Conservation (phyloP, 164 flowering plant genomes). For the Stephania japonica region DNA sequence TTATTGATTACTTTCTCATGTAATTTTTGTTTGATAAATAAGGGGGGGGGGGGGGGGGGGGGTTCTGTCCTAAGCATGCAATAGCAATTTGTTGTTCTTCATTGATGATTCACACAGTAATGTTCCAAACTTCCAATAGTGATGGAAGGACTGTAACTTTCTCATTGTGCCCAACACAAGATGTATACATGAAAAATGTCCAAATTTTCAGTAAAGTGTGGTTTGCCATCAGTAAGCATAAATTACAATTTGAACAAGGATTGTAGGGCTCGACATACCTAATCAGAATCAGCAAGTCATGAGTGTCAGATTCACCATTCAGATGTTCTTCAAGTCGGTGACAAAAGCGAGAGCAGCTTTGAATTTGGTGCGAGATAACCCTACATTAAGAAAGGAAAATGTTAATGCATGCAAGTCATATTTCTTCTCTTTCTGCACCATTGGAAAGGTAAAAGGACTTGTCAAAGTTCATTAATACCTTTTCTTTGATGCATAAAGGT, state of each 20-base stretch:
- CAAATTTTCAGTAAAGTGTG: not conserved
- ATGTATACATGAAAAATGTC: not conserved
- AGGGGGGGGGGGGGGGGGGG: not conserved
- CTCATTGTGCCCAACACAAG: not conserved
- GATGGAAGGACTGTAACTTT: too few species aligned
- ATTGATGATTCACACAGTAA: too few species aligned
- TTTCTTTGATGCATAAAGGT: conserved; percentile 4
- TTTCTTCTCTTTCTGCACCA: not conserved
- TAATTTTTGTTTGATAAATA: not conserved
- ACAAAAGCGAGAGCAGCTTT: conserved; percentile 31
- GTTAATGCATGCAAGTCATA: not conserved
- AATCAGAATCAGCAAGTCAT: not conserved
- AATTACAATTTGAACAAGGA: not conserved
- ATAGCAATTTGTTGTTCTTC: too few species aligned
- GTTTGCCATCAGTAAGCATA: conserved; percentile 1
- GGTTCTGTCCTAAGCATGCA: not conserved
- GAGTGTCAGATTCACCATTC: not conserved
- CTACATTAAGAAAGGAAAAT: conserved; percentile 16
- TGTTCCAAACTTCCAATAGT: too few species aligned
- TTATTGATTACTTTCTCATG: not conserved
- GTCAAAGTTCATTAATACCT: not conserved
- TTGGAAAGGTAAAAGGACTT: not conserved
- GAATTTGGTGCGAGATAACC: conserved; percentile 22
- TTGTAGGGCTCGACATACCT: not conserved
- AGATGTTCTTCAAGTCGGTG: conserved; percentile 23